Conservation (phyloP, 345 rosid species). For the Hevea brasiliensis region DNA sequence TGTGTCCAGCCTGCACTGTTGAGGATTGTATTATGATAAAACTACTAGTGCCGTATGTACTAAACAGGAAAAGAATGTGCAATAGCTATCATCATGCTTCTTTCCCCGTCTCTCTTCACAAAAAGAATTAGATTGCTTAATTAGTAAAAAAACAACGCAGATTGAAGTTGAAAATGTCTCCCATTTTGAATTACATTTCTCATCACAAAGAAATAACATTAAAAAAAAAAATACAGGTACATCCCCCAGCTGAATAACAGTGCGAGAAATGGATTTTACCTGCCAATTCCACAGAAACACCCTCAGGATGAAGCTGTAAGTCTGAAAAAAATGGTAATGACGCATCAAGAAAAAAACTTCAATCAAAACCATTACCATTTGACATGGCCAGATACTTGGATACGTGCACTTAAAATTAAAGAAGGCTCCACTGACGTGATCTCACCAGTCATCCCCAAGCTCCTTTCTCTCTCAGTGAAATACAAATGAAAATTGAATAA, state of each 20-base stretch:
- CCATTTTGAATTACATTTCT: background rate
- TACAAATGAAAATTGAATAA: background rate
- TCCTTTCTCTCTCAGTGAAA: background rate
- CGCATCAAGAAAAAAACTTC: background rate
- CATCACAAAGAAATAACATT: background rate
- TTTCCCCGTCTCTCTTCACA: background rate
- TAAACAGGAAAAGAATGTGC: background rate
- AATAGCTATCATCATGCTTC: background rate
- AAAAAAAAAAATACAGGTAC: background rate
- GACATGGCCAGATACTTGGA: background rate
- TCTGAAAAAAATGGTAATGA: background rate
- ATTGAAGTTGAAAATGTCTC: background rate
- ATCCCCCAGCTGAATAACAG: too few relatives aligned
- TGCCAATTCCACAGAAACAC: too few relatives aligned
- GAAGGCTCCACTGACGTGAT: too few relatives aligned
- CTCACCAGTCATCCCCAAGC: too few relatives aligned
- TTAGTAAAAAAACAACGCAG: background rate
- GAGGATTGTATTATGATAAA: constrained; percentile 3
- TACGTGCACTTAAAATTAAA: background rate
- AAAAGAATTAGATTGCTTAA: background rate
- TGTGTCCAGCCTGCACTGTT: constrained; percentile 1
- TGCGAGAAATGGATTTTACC: too few relatives aligned
- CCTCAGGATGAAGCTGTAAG: background rate
- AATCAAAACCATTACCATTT: too few relatives aligned
- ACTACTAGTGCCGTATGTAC: background rate